Base-by-base conservation (phyloP, 192 early-diverging fungal species). In the Helicostylum pulchrum region DNA sequence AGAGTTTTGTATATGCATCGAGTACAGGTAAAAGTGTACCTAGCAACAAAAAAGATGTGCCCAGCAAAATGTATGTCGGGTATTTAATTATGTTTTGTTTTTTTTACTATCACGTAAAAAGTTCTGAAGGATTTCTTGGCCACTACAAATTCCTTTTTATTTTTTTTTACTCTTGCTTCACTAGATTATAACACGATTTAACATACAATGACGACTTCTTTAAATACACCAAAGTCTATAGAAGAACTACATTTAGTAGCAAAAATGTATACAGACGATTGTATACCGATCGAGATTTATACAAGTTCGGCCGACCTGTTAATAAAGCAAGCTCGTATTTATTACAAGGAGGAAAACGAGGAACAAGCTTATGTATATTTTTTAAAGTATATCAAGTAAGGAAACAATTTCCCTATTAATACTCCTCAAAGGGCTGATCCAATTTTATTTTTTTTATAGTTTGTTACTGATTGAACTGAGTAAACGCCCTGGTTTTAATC, bases 281-380 rank as follows among this genome's bases (percentile, higher is more conserved):
- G 66, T 30, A 78, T 70, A 0, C 70, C 72, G 23, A 67, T 83
- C 58, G 72, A 72, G 26, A 60, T 80, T 10, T 83, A 78, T 65
- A 66, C 78, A 64, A 74, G 79, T 7, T 71, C 80, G 0, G 77
- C 83, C 34, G 66, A 78, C 14, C 68, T 73, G 1, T 45, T 80
- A n/a, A 70, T 74, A 23, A 77, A 71, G 39, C 79, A 85, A 74
- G 83, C 83, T 23, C 61, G 74, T 54, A 67, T 84, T 14, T 88
- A 89, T 69, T 64, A 79, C 15, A 46, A 63, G 44, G 89, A 92
- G 69, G 74, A 83, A 65, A 84, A 92, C 62, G 61, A 85, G 8
- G 79, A 85, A 56, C 78, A 79, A 20, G 87, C 88, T 1, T 92
- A 92, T 57, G 78, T 88, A n/a, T 72, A 82, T 34, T 90, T 87